Conservation (phyloP, 768 basidiomycete species). For the Lactarius sanguifluus region DNA sequence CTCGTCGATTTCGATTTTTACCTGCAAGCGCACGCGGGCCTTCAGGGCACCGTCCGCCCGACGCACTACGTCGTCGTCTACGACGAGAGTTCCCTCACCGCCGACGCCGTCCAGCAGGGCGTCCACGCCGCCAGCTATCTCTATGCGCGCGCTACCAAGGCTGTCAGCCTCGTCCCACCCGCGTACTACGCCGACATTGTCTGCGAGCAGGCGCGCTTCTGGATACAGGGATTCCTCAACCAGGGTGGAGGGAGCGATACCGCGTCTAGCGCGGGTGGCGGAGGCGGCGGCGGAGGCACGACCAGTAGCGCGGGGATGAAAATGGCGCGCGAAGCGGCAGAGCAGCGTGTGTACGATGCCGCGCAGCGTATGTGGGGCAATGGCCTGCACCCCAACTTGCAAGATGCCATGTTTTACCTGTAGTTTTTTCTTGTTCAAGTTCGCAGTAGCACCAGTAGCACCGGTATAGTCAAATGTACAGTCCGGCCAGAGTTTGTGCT, state of each 20-base stretch:
- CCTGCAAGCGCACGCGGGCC: conserved; percentile 65
- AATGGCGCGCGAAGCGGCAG: conserved; percentile 37
- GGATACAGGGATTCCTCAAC: conserved; percentile 69
- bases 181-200: conserved; percentile 84
- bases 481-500: not conserved
- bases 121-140: conserved; percentile 69
- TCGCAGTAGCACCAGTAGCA: not conserved
- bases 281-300: conserved; percentile 39
- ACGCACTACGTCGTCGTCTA: conserved; percentile 82
- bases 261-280: conserved; percentile 19
- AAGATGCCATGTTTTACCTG: conserved; percentile 75
- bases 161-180: conserved; percentile 76
- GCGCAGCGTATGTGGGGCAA: conserved; percentile 42
- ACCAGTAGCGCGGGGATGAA: conserved; percentile 27
- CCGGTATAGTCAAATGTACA: not conserved
- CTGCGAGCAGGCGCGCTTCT: conserved; percentile 76
- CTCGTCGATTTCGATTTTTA: conserved; percentile 38
- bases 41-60: conserved; percentile 68
- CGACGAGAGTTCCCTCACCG: conserved; percentile 67
- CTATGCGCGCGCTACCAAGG: conserved; percentile 81
- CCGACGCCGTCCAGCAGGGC: conserved; percentile 73
- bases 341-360: conserved; percentile 38
- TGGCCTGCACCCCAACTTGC: conserved; percentile 52
- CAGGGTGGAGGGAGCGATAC: conserved; percentile 38
- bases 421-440: conserved; percentile 37